These are phyloP conservation scores for Forsythia viridissima DNA, from an alignment of 257 asterid species.

Conservation along the genomic window DNA sequence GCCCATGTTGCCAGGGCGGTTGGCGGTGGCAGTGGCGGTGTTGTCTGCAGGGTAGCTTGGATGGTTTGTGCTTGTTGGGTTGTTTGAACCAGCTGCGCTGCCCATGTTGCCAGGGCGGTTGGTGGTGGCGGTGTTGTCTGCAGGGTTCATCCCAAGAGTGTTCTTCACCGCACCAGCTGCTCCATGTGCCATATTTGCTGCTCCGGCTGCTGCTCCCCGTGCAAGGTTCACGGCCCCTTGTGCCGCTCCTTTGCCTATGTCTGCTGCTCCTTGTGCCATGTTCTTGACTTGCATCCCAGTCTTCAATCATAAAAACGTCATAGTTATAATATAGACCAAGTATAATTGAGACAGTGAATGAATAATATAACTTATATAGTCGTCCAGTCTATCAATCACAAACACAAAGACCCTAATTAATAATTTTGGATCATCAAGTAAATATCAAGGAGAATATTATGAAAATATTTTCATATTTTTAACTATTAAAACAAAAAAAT, in stretches of 20 bases:
- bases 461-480: too few relatives aligned
- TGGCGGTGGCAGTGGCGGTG: too few relatives aligned
- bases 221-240: conserved; percentile 51
- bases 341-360: background rate
- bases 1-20: conserved; percentile 3
- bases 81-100: background rate
- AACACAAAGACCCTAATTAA: too few relatives aligned
- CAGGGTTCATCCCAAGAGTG: conserved; percentile 44
- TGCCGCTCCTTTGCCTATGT: conserved; percentile 48
- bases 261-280: conserved; percentile 65
- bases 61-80: background rate
- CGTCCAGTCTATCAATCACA: background rate
- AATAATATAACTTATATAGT: background rate
- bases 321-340: too few relatives aligned
- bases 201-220: conserved; percentile 51
- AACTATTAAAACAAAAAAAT: too few relatives aligned
- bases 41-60: conserved; percentile 3
- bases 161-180: conserved; percentile 70
- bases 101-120: conserved; percentile 1
- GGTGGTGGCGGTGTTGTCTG: background rate
- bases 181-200: conserved; percentile 51
- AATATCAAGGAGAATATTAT: background rate
- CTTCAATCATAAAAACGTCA: conserved; percentile 11
- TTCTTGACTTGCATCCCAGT: conserved; percentile 45
- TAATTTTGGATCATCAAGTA: background rate